Evolutionary conservation across 257 asterid genomes (phyloP).

Genomic region (Lavandula angustifolia): DNA sequence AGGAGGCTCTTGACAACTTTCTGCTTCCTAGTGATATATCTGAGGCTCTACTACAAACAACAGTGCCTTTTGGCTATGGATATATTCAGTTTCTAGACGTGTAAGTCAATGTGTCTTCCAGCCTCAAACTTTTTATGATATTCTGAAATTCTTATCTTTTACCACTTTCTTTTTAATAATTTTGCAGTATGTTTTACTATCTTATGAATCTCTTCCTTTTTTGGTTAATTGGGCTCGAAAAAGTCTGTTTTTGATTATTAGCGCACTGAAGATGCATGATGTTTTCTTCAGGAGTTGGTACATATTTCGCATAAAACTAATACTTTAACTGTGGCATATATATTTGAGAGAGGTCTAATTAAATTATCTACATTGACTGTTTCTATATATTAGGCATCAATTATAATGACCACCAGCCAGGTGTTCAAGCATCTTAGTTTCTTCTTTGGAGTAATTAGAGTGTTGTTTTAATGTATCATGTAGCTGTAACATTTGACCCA

Average conservation of each 20-base stretch:
- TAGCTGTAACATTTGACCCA: background rate
- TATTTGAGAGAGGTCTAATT: background rate
- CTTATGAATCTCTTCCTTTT: too few relatives aligned
- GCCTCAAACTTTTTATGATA: background rate
- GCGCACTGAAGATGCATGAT: too few relatives aligned
- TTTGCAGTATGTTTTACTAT: too few relatives aligned
- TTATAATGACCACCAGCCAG: background rate
- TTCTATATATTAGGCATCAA: background rate
- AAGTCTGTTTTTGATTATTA: too few relatives aligned
- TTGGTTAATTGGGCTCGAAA: too few relatives aligned
- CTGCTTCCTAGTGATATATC: conserved; percentile 71
- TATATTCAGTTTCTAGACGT: conserved; percentile 80
- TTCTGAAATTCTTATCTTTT: background rate
- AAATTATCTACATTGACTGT: conserved; percentile 16
- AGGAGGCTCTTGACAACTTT: conserved; percentile 71
- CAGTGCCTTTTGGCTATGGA: conserved; percentile 88
- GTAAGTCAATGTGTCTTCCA: conserved; percentile 42
- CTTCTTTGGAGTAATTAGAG: background rate
- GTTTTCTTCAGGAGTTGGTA: too few relatives aligned
- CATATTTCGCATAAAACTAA: too few relatives aligned
- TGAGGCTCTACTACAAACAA: conserved; percentile 63
- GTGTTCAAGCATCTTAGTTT: conserved; percentile 19
- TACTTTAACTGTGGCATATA: background rate
- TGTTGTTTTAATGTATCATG: conserved; percentile 27
- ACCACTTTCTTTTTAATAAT: too few relatives aligned